A percentile compares a stretch with the other conserved stretches of the same genome.
Evolutionary conservation across 2,329 filamentous ascomycete genomes (phyloP).

Genomic region (Arthrobotrys iridis): DNA sequence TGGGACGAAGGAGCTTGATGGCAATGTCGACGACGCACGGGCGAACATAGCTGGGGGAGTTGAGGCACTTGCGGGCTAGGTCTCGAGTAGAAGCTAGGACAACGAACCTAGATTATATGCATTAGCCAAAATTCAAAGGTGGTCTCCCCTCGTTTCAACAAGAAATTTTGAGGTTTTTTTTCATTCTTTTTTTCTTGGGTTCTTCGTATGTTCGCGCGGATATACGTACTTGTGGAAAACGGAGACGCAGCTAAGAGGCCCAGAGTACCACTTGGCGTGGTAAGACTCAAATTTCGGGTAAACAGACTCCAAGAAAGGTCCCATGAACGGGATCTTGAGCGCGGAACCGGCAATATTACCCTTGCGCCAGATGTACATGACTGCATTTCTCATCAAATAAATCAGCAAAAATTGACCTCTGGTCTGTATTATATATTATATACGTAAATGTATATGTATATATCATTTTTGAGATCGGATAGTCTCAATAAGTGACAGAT

Average conservation of each 20-base stretch:
- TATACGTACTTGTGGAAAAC: slow-evolving; percentile 91
- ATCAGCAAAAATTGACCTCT: background rate
- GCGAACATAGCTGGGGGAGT: slow-evolving; percentile 89
- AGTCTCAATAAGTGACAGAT: background rate
- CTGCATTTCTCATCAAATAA: slow-evolving; percentile 63
- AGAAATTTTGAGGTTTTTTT: background rate
- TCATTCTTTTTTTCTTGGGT: no score
- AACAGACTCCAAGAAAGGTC: slow-evolving; percentile 92
- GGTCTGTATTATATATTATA: no score
- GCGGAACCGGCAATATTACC: slow-evolving; percentile 78
- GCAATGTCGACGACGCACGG: slow-evolving; percentile 95
- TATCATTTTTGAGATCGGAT: background rate
- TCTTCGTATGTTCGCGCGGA: background rate
- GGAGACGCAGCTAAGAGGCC: slow-evolving; percentile 92
- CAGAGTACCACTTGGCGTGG: slow-evolving; percentile 89
- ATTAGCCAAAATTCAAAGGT: slow-evolving; percentile 22
- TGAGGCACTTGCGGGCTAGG: slow-evolving; percentile 96
- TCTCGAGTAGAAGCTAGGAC: slow-evolving; percentile 95
- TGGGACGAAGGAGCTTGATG: slow-evolving; percentile 87
- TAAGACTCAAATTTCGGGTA: slow-evolving; percentile 93
- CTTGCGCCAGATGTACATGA: slow-evolving; percentile 78
- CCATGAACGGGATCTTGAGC: slow-evolving; percentile 86
- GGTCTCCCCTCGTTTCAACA: slow-evolving; percentile 1
- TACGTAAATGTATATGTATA: no score
- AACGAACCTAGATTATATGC: slow-evolving; percentile 75